Evolutionary conservation across 441 rosid species (phyloP).

Genomic region (Brassica balearica): DNA sequence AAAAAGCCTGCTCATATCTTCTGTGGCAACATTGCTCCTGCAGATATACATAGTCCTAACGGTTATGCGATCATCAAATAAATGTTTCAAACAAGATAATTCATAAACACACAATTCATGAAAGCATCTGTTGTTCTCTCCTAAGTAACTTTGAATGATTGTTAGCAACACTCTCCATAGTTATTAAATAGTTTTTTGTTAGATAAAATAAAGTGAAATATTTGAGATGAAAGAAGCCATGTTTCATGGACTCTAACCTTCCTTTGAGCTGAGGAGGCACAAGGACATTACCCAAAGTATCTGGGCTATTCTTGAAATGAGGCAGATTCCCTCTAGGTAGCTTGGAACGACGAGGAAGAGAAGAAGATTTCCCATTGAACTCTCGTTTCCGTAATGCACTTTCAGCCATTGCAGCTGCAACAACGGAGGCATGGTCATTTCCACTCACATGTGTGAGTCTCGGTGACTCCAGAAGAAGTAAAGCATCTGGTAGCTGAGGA

Average conservation of each 20-base stretch:
- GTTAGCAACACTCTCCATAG: conserved; percentile 24
- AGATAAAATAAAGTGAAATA: background rate
- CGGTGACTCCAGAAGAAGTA: conserved; percentile 67
- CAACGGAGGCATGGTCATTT: conserved; percentile 73
- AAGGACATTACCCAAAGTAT: conserved; percentile 65
- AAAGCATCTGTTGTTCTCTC: background rate
- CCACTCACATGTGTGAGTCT: conserved; percentile 43
- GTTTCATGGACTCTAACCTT: conserved; percentile 53
- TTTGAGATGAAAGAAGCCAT: background rate
- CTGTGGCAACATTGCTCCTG: conserved; percentile 97
- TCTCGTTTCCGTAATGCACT: conserved; percentile 72
- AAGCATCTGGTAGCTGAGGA: conserved; percentile 81
- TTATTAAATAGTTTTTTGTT: background rate
- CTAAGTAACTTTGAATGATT: background rate
- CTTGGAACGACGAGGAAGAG: conserved; percentile 56
- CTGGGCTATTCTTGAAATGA: conserved; percentile 64
- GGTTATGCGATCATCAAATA: background rate
- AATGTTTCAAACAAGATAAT: conserved; percentile 20
- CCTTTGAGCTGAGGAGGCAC: conserved; percentile 93
- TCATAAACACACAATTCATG: no score
- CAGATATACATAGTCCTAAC: background rate
- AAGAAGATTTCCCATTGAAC: conserved; percentile 49
- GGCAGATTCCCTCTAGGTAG: conserved; percentile 65
- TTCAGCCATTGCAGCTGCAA: conserved; percentile 81
- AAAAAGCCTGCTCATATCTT: conserved; percentile 84